Conservation (phyloP, 2,329 filamentous ascomycete genomes). For the Fusarium temperatum region DNA sequence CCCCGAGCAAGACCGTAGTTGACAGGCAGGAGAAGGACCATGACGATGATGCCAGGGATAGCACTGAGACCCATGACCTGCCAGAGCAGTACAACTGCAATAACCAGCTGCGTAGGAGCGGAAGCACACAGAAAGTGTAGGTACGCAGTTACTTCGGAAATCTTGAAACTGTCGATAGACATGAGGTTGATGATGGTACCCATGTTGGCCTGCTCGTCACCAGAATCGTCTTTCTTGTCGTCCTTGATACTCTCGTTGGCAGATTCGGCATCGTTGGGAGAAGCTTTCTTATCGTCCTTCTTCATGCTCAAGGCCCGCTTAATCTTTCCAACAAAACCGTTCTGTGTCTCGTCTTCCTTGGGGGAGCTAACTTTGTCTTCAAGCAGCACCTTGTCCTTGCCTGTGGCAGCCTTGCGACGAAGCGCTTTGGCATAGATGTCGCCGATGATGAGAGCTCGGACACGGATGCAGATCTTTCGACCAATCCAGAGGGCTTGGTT, state of each 20-base stretch:
- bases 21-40: conserved; percentile 86
- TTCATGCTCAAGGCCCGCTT: conserved; percentile 70
- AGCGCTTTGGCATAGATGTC: conserved; percentile 98
- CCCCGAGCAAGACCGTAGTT: conserved; percentile 89
- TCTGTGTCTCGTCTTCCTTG: conserved; percentile 47
- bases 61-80: conserved; percentile 91
- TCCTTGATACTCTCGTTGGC: conserved; percentile 48
- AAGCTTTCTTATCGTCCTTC: conserved; percentile 58
- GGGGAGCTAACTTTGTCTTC: conserved; percentile 53
- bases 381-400: conserved; percentile 77
- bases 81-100: conserved; percentile 85
- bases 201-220: conserved; percentile 83
- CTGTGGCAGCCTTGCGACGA: conserved; percentile 85
- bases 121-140: conserved; percentile 95
- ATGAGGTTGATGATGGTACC: conserved; percentile 99
- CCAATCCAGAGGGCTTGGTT: conserved; percentile 92
- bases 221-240: conserved; percentile 46
- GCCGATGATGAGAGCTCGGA: conserved; percentile 94
- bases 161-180: conserved; percentile 99
- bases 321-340: conserved; percentile 57
- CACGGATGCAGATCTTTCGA: conserved; percentile 90
- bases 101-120: conserved; percentile 85
- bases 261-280: conserved; percentile 47
- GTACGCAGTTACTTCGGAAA: conserved; percentile 93
- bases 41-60: conserved; percentile 90